Evolutionary conservation across 164 flowering plant genomes (phyloP).

Genomic region (Chloranthus sessilifolius): DNA sequence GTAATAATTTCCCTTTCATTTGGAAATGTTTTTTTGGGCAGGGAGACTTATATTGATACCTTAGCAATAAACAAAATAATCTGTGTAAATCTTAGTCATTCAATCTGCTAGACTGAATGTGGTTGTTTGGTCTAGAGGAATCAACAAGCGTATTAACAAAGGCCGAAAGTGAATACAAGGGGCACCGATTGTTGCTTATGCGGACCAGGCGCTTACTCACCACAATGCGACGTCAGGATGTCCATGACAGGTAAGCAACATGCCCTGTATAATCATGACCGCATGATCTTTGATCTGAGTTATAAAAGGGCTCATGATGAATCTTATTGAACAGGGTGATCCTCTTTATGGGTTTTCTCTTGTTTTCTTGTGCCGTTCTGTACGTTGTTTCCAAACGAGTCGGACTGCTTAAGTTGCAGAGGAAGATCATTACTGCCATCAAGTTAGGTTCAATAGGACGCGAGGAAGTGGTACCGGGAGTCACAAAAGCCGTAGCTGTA

Average conservation of each 20-base stretch:
- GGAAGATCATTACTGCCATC: constrained; percentile 53
- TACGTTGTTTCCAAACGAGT: constrained; percentile 88
- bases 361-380: constrained; percentile 70
- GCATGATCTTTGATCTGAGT: too few species aligned
- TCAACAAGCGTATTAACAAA: constrained; percentile 71
- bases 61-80: too few species aligned
- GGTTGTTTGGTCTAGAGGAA: constrained; percentile 44
- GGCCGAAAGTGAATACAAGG: constrained; percentile 93
- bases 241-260: constrained; percentile 70
- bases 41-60: too few species aligned
- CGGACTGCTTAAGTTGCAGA: constrained; percentile 72
- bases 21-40: too few species aligned
- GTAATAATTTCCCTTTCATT: too few species aligned
- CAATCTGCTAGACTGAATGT: background rate
- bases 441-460: constrained; percentile 51
- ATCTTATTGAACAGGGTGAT: constrained; percentile 49
- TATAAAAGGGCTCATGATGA: constrained; percentile 1
- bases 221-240: constrained; percentile 87
- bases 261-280: too few species aligned
- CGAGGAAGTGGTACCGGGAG: constrained; percentile 22
- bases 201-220: constrained; percentile 79
- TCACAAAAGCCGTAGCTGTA: constrained; percentile 11
- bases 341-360: constrained; percentile 47
- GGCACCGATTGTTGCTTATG: constrained; percentile 75
- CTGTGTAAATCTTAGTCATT: too few species aligned